Evolutionary conservation across 2,329 filamentous ascomycete genomes (phyloP), one percentile per base, ranked within the genome.

Genomic region (Diaporthe nobilis): DNA sequence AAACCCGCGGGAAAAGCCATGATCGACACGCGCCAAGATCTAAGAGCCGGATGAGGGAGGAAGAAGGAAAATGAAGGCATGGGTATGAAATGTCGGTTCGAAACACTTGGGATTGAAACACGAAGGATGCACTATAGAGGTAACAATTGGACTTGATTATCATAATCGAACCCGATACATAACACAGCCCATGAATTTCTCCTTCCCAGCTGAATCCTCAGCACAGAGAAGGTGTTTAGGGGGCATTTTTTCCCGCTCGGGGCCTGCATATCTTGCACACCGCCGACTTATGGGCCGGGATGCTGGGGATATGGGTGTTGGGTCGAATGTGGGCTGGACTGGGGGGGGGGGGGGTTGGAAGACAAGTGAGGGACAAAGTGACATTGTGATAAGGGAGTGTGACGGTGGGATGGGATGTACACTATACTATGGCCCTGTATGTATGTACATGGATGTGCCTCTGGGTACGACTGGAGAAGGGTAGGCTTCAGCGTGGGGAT

Each of bases 261-360:
- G 39, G 63, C 47, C 63, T 68, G 63, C 47, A 28, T 28, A 67
- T 49, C 22, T 68, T 68, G 47, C 63, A 53, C 63, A 68, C 63
- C 63, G 63, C 63, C 63, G 31, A 68, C 17, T 20, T 68, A 68
- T 68, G 63, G n/a, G 31, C 63, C 63, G 47, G 63, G 63, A 68
- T 65, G 61, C 53, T 20, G 31, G 63, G 31, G 25, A 37, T 68
- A 51, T 51, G 44, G 28, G 13, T 68, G 63, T 22, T 49, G 42
- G 28, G 13, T 28, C 22, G 47, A 25, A 25, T 28, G 63, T 39
- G 44, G 63, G 47, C 47, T 49, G 44, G 17, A 55, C 25, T 22
- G 55, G 70, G 28, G 17, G 28, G 17, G 28, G 0, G n/a, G n/a
- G n/a, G 28, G 28, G 28, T 28, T 1, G 28, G 28, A 17, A 7